Base-by-base conservation (phyloP, 208 protist genomes). In the Vickermania spadyakhi region DNA sequence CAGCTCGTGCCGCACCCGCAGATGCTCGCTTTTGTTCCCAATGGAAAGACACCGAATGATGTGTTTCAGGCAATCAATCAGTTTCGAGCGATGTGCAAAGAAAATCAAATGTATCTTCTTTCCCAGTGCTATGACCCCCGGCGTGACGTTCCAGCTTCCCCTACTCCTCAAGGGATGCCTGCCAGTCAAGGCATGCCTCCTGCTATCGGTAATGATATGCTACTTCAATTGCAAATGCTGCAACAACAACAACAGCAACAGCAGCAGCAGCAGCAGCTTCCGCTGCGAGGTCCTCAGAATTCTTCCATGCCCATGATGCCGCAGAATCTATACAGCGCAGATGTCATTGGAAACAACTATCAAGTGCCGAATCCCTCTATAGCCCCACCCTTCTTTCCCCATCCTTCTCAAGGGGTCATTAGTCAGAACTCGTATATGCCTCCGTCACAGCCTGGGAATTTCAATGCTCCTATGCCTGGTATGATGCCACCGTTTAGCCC, bases 41-140 rank as follows among this genome's bases (percentile, higher is more conserved):
- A 72, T 42, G 81, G 69, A n/a, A 91, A 90, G 31, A 91, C 87
- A 4, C 71, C 80, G 29, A 66, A 80, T 26, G 84, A 94, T 30
- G 70, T 94, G 3, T 57, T 82, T 29, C 71, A 58, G 11, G 87
- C 87, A 27, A 78, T 94, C 3, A 87, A 86, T 51, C 81, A 90
- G 31, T 90, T 94, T 58, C 87, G 87, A 58, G 70, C 72, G 28
- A 65, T 79, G 49, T 91, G 84, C 65, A 56, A 71, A 1, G 70
- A 77, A 31, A 82, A 94, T 41, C 66, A 79, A 14, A 72, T 60
- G 31, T 86, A 86, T 30, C 49, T 91, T 3, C 51, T 90, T 14
- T 56, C 79, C 68, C 75, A 74, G 26, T 89, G 87, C 75, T 94
- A 90, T 62, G 75, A 94, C 58, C 64, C 75, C 13, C 66, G 72